A percentile compares a stretch with the other conserved stretches of the same genome.
Evolutionary conservation across 2,329 filamentous ascomycete species (phyloP).

Genomic region (Claviceps sorghi): DNA sequence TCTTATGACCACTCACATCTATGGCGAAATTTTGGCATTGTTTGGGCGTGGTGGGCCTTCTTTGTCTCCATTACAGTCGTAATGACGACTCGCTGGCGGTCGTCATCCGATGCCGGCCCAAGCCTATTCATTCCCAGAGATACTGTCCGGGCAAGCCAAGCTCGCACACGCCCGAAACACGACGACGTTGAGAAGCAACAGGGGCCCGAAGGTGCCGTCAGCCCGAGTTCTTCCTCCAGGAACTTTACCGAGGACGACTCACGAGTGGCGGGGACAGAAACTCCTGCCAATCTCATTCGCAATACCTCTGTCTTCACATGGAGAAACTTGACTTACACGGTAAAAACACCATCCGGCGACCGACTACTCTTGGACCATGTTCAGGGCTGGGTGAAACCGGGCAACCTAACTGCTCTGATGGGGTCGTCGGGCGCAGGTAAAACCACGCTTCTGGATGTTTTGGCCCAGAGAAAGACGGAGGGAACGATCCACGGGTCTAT

Average conservation of each 20-base stretch:
- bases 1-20: constrained; percentile 37
- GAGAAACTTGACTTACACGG: constrained; percentile 57
- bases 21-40: constrained; percentile 47
- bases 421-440: constrained; percentile 72
- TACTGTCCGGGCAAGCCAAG: constrained; percentile 24
- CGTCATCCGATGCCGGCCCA: constrained; percentile 34
- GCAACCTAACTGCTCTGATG: constrained; percentile 67
- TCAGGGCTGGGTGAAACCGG: constrained; percentile 71
- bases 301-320: constrained; percentile 61
- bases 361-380: constrained; percentile 63
- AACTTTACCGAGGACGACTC: not conserved
- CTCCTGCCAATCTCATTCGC: constrained; percentile 29
- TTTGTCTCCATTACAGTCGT: constrained; percentile 44
- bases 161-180: constrained; percentile 12
- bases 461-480: constrained; percentile 67
- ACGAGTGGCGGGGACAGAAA: not conserved
- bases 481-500: constrained; percentile 63
- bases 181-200: constrained; percentile 35
- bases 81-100: constrained; percentile 41
- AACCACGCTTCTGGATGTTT: constrained; percentile 69
- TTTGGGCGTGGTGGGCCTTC: constrained; percentile 49
- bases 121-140: constrained; percentile 49
- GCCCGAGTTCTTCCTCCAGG: not conserved
- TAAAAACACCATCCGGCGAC: constrained; percentile 46
- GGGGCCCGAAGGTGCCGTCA: constrained; percentile 10